Conservation (phyloP, 495 filamentous ascomycete genomes). For the Apodospora peruviana region DNA sequence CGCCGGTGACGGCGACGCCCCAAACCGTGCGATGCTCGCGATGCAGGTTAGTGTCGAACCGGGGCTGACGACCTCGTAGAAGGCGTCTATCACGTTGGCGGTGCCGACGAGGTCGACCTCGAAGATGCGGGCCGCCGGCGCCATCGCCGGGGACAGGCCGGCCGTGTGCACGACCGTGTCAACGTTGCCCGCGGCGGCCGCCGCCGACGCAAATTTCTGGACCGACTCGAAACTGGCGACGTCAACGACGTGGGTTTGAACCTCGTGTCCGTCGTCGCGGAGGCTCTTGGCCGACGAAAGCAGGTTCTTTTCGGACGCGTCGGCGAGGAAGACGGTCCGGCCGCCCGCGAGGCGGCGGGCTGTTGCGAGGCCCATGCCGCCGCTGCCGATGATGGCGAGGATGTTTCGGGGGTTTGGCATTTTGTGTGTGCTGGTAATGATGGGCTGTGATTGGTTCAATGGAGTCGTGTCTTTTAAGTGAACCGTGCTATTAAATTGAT, state of each 20-base stretch:
- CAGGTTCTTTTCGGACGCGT: conserved; percentile 13
- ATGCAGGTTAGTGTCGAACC: conserved; percentile 15
- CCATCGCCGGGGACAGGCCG: conserved; percentile 17
- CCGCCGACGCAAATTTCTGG: conserved; percentile 34
- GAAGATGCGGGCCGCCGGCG: conserved; percentile 12
- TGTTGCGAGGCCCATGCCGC: conserved; percentile 18
- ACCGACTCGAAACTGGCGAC: conserved; percentile 14
- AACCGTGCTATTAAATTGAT: too few relatives aligned
- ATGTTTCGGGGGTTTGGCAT: conserved; percentile 9
- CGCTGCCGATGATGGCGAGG: conserved; percentile 15
- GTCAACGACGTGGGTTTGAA: conserved; percentile 15
- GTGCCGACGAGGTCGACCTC: conserved; percentile 19
- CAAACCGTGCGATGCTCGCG: conserved; percentile 15
- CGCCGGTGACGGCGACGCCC: conserved; percentile 4
- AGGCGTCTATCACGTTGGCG: conserved; percentile 21
- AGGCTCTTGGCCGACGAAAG: conserved; percentile 10
- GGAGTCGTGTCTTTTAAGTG: too few relatives aligned
- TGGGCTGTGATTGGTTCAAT: background rate
- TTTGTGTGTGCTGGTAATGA: background rate
- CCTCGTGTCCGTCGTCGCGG: conserved; percentile 10
- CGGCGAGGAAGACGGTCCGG: conserved; percentile 11
- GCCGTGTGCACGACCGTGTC: conserved; percentile 71
- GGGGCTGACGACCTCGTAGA: conserved; percentile 6
- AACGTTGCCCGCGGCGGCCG: conserved; percentile 60
- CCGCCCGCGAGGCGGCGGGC: conserved; percentile 14